Evolutionary conservation across 2,329 filamentous ascomycete genomes (phyloP).

Genomic region (Fusarium sp.): DNA sequence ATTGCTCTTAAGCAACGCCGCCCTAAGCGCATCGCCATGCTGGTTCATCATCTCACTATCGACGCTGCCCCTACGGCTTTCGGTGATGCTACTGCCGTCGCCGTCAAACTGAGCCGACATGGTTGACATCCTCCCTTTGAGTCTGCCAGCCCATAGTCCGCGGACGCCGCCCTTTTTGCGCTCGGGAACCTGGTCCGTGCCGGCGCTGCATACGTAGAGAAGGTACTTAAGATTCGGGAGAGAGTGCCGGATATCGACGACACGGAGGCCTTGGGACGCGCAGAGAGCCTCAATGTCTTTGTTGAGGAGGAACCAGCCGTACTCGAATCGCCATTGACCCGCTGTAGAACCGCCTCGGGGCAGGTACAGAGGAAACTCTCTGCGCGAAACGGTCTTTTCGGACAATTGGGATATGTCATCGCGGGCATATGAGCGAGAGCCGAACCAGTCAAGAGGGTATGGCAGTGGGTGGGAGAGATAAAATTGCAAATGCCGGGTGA

Average conservation of each 20-base stretch:
- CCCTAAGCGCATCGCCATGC: slow-evolving; percentile 60
- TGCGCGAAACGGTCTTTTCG: slow-evolving; percentile 65
- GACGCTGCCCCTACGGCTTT: slow-evolving; percentile 60
- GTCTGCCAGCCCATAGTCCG: slow-evolving; percentile 68
- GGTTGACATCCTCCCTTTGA: slow-evolving; percentile 56
- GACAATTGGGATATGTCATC: slow-evolving; percentile 78
- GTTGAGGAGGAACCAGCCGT: slow-evolving; percentile 96
- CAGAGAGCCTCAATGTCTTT: slow-evolving; percentile 88
- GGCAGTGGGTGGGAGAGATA: slow-evolving; percentile 86
- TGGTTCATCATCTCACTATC: slow-evolving; percentile 60
- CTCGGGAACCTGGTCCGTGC: slow-evolving; percentile 74
- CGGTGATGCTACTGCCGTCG: slow-evolving; percentile 57
- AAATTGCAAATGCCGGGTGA: slow-evolving; percentile 83
- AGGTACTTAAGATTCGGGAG: slow-evolving; percentile 95
- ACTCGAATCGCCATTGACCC: slow-evolving; percentile 93
- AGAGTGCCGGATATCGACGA: slow-evolving; percentile 92
- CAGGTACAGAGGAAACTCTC: slow-evolving; percentile 86
- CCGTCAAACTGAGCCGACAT: slow-evolving; percentile 53
- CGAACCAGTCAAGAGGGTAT: slow-evolving; percentile 82
- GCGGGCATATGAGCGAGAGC: slow-evolving; percentile 81
- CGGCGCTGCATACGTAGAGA: slow-evolving; percentile 89
- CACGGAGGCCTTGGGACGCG: slow-evolving; percentile 77
- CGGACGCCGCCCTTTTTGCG: slow-evolving; percentile 74
- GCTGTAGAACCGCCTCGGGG: slow-evolving; percentile 72
- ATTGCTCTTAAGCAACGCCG: slow-evolving; percentile 51